phyloP scores from a whole-genome alignment of 2,329 filamentous ascomycete species.

The Pseudocercospora fuligena region DNA sequence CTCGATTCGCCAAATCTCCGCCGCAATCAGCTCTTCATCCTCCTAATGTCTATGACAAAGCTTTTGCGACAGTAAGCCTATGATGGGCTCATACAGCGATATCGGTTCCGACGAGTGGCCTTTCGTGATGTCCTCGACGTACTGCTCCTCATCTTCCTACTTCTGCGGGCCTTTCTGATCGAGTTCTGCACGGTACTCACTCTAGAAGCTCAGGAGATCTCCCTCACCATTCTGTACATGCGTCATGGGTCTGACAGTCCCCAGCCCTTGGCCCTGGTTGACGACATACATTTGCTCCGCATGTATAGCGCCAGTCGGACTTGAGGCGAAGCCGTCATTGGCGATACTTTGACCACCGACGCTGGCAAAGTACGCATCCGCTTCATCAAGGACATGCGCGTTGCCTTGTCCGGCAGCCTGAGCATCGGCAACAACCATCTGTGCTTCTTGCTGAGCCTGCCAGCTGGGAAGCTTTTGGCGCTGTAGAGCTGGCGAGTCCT shows the following conservation, averaged over 20 bases:
- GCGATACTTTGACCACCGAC: slow-evolving; percentile 71
- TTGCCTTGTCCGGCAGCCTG: slow-evolving; percentile 25
- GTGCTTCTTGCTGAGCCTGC: slow-evolving; percentile 46
- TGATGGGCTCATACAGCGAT: no score
- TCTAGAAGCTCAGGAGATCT: slow-evolving; percentile 43
- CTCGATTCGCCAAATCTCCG: no score
- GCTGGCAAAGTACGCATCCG: slow-evolving; percentile 86
- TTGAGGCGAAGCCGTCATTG: slow-evolving; percentile 59
- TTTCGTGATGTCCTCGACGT: neutral
- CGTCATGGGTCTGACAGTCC: slow-evolving; percentile 72
- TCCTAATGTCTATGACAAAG: no score
- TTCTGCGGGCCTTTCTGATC: neutral
- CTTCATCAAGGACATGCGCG: slow-evolving; percentile 65
- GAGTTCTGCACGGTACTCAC: neutral
- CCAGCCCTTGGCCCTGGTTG: slow-evolving; percentile 79
- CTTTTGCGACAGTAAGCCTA: no score
- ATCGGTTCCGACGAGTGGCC: neutral
- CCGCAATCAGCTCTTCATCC: no score
- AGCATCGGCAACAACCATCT: slow-evolving; percentile 33
- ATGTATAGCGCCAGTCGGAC: slow-evolving; percentile 33
- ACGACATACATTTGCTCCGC: slow-evolving; percentile 67
- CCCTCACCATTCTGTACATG: slow-evolving; percentile 57
- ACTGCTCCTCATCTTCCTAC: neutral
- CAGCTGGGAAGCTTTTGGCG: slow-evolving; percentile 67
- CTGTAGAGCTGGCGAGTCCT: slow-evolving; percentile 85